phyloP scores from a whole-genome alignment of 805 yeast genomes.

The Yueomyces sinensis region DNA sequence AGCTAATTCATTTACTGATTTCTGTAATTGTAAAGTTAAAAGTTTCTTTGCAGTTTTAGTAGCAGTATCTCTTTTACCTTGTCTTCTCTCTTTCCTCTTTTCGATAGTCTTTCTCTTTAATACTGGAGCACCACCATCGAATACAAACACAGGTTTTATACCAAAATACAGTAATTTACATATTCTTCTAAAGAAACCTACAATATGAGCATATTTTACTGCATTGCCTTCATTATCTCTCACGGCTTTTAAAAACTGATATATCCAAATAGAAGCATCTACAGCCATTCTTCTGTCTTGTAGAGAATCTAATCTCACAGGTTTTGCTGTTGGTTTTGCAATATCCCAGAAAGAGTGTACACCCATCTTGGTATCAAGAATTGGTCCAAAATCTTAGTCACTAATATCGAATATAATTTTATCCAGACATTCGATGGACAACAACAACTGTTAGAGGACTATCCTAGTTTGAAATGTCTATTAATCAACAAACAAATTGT shows the following conservation, averaged over 20 bases:
- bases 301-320: conserved; percentile 78
- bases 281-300: conserved; percentile 74
- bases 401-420: no score
- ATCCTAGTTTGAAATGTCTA: no score
- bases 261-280: conserved; percentile 98
- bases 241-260: conserved; percentile 91
- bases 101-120: conserved; percentile 69
- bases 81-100: conserved; percentile 57
- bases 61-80: conserved; percentile 60
- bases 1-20: conserved; percentile 10
- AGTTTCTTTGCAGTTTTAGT: conserved; percentile 66
- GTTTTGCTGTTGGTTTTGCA: conserved; percentile 77
- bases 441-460: no score
- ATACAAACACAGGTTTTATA: conserved; percentile 77
- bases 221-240: conserved; percentile 75
- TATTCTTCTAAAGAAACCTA: conserved; percentile 91
- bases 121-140: conserved; percentile 90
- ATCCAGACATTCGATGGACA: no score
- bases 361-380: no score
- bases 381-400: no score
- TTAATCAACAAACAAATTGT: no score
- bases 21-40: conserved; percentile 67
- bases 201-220: conserved; percentile 67
- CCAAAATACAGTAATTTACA: conserved; percentile 85
- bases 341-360: conserved; percentile 92